Conservation (phyloP, 495 filamentous ascomycete species). For the Penicillium lagena region DNA sequence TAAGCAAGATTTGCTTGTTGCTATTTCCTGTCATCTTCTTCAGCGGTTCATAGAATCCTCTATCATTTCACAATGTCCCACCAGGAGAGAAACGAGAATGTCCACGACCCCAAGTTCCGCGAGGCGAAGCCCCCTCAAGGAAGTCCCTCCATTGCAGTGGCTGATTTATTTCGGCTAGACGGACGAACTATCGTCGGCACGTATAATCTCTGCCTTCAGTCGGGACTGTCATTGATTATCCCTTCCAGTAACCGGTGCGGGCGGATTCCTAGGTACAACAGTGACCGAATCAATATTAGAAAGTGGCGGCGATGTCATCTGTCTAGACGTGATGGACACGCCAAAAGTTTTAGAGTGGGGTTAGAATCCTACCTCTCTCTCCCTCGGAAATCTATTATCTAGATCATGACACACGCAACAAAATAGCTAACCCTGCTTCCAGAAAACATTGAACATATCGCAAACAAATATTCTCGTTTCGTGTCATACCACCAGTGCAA, state of each 20-base stretch:
- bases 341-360: neutral
- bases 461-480: conserved; percentile 21
- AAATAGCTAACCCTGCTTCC: neutral
- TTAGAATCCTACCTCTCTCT: conserved; percentile 15
- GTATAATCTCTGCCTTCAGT: neutral
- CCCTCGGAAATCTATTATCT: neutral
- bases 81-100: neutral
- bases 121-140: conserved; percentile 1
- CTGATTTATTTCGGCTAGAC: neutral
- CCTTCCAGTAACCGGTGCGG: neutral
- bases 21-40: too few relatives aligned
- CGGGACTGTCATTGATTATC: neutral
- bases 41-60: too few relatives aligned
- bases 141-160: neutral
- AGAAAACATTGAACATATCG: conserved; percentile 42
- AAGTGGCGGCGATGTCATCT: conserved; percentile 31
- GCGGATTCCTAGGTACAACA: conserved; percentile 18
- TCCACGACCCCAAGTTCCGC: neutral
- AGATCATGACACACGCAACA: neutral
- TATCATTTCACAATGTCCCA: neutral
- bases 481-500: conserved; percentile 45
- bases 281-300: conserved; percentile 43
- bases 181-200: neutral
- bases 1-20: too few relatives aligned
- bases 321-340: conserved; percentile 49